Evolutionary conservation across 768 basidiomycete genomes (phyloP), one percentile per base, ranked within the genome.

Genomic region (Boletus edulis): DNA sequence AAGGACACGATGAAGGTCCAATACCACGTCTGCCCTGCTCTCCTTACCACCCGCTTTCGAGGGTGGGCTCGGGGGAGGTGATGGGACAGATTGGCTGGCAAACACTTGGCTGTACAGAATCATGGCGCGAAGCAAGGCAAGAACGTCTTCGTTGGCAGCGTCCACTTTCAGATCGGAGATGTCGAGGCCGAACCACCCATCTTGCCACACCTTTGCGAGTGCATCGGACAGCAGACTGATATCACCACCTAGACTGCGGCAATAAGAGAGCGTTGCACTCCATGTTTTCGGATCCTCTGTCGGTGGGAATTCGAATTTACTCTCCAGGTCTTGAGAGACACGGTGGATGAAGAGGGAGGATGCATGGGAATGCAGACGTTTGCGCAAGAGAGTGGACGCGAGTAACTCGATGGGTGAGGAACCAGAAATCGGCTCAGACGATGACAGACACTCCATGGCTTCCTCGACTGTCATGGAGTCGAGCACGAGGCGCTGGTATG

Each of bases 61-160:
- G n/a, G 77, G 75, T 5, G 83, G 81, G 43, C 74, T 82, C 1
- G 85, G 83, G 11, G 86, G 84, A 4, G 85, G 85, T 27, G 83
- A 85, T 52, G 83, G 68, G 39, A 84, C 64, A 14, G 70, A 67
- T 35, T 62, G 62, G 9, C 65, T 58, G 17, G 77, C 72, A 69
- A 90, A 91, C 49, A 88, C 76, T 43, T 76, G 79, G 8, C 79
- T 76, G 61, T 86, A 86, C 24, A 90, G 70, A 31, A 85, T 73
- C 42, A 86, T 73, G 40, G 87, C 85, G 40, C 72, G 76, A 43
- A 90, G 71, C 22, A 91, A 71, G 18, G 78, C 72, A 56, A 74
- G 72, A 45, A 85, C 77, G 62, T 81, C 82, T 20, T 70, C 74
- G 32, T 82, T 77, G 40, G 57, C 67, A 41, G 65, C 64, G 40